These are phyloP conservation scores for Candida endomychidarum DNA, from an alignment of 805 yeast genomes.

Conservation along the genomic window DNA sequence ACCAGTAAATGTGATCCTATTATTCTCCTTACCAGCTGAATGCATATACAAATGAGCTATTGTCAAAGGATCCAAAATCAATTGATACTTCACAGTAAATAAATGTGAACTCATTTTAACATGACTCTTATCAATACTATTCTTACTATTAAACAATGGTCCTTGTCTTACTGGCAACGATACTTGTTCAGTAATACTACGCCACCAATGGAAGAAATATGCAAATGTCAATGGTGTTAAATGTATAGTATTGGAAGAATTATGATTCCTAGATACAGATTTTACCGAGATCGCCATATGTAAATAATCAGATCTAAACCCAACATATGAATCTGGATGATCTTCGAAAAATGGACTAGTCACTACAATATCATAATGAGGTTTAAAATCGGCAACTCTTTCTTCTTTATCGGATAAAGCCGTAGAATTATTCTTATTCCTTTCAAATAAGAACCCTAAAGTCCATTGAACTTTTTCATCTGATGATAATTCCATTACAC, in stretches of 20 bases:
- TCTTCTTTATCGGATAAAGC: conserved; percentile 36
- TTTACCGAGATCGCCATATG: conserved; percentile 50
- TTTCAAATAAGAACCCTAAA: conserved; percentile 71
- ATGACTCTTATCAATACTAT: conserved; percentile 20
- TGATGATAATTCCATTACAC: conserved; percentile 53
- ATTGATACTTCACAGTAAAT: conserved; percentile 41
- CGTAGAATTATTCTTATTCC: conserved; percentile 39
- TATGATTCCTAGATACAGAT: conserved; percentile 30
- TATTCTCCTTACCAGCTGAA: conserved; percentile 22
- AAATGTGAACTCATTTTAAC: conserved; percentile 41
- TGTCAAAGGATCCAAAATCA: conserved; percentile 39
- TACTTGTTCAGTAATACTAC: conserved; percentile 28
- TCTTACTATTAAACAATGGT: conserved; percentile 24
- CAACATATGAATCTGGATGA: conserved; percentile 76
- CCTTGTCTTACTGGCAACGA: conserved; percentile 41
- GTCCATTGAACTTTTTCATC: conserved; percentile 75
- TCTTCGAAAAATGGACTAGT: conserved; percentile 53
- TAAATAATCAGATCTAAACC: conserved; percentile 78
- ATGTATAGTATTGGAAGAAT: conserved; percentile 35
- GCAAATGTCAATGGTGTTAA: conserved; percentile 39
- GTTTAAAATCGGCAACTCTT: conserved; percentile 49
- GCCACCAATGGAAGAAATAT: conserved; percentile 46
- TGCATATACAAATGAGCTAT: conserved; percentile 39
- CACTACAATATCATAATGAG: conserved; percentile 65
- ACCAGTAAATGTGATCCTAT: conserved; percentile 36